Conservation (phyloP, 805 yeast species). For the Torulaspora microellipsoides region DNA sequence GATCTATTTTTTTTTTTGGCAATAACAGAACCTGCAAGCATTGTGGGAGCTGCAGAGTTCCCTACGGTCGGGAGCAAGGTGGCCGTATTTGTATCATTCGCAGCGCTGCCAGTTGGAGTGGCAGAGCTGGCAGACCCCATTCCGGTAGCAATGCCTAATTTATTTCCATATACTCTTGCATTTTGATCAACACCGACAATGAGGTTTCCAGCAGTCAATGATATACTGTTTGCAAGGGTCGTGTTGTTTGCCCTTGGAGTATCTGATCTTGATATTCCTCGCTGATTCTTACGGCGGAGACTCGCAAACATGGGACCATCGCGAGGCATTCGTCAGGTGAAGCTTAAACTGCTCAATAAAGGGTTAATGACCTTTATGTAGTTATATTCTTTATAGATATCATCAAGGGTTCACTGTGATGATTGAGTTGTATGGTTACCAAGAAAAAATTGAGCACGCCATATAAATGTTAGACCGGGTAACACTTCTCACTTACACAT, state of each 20-base stretch:
- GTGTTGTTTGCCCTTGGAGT: slow-evolving; percentile 17
- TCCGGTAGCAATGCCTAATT: slow-evolving; percentile 1
- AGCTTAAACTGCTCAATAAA: too few relatives aligned
- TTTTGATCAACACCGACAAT: slow-evolving; percentile 21
- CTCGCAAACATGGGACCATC: slow-evolving; percentile 19
- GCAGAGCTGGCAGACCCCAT: slow-evolving; percentile 5
- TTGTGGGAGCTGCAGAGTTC: background rate
- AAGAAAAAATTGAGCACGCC: too few relatives aligned
- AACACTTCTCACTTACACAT: too few relatives aligned
- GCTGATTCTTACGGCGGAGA: slow-evolving; percentile 17
- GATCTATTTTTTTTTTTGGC: slow-evolving; percentile 9
- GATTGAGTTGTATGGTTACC: too few relatives aligned
- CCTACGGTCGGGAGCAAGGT: background rate
- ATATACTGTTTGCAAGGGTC: slow-evolving; percentile 25
- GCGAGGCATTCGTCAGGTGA: slow-evolving; percentile 8
- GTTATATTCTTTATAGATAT: too few relatives aligned
- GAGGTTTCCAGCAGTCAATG: slow-evolving; percentile 27
- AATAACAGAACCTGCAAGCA: background rate
- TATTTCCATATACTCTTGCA: slow-evolving; percentile 1
- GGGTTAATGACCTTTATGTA: too few relatives aligned
- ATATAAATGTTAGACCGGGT: too few relatives aligned
- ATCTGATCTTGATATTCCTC: slow-evolving; percentile 9
- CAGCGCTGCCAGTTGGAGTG: background rate
- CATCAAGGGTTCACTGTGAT: too few relatives aligned
- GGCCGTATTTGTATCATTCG: background rate